These are phyloP conservation scores for Geotrichum reessii DNA, from an alignment of 1,139 yeast genomes.

Conservation along the genomic window DNA sequence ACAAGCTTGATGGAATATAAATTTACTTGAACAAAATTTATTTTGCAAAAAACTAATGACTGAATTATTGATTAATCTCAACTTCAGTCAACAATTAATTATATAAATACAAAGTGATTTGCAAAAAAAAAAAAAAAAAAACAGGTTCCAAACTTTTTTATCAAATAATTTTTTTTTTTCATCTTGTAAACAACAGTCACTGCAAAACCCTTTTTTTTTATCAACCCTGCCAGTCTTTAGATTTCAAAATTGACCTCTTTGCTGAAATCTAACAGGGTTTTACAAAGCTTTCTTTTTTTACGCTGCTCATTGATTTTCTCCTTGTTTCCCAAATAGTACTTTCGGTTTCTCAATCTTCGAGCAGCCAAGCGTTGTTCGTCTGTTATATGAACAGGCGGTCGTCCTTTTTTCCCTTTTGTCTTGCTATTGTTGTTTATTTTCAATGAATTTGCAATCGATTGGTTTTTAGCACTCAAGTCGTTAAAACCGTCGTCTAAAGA, in stretches of 20 bases:
- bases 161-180: too few species aligned
- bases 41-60: too few species aligned
- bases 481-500: background rate
- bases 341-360: background rate
- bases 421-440: too few species aligned
- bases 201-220: background rate
- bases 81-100: too few species aligned
- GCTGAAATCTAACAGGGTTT: background rate
- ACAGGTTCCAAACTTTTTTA: too few species aligned
- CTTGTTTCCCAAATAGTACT: background rate
- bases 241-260: too few species aligned
- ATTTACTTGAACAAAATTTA: too few species aligned
- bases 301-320: background rate
- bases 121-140: too few species aligned
- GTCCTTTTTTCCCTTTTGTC: background rate
- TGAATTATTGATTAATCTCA: too few species aligned
- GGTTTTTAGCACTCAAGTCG: background rate
- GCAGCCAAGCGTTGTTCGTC: background rate
- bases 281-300: background rate
- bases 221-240: too few species aligned
- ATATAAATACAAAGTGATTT: too few species aligned
- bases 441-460: background rate
- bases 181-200: background rate
- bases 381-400: background rate
- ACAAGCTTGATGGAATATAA: too few species aligned